Percentiles rank a stretch among this genome's conserved stretches.
Evolutionary conservation across 306 rosid genomes (phyloP).

Genomic region (Oemleria cerasiformis): DNA sequence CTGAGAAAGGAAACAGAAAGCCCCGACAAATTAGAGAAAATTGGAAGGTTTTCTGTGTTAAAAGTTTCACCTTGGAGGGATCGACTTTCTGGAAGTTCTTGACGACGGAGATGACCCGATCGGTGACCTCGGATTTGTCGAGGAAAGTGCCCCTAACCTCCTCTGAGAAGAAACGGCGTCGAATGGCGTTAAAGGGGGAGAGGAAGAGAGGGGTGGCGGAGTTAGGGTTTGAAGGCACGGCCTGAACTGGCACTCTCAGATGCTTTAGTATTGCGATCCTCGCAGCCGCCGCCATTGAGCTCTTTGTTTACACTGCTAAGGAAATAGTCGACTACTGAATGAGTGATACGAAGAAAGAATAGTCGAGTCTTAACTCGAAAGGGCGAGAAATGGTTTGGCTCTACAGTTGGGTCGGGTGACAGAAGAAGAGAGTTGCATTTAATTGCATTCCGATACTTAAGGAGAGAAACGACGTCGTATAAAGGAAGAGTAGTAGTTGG

Average conservation of each 20-base stretch:
- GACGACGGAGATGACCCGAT: conserved; percentile 83
- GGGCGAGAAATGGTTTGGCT: neutral
- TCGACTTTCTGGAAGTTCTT: conserved; percentile 94
- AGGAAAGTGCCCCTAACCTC: conserved; percentile 79
- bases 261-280: conserved; percentile 52
- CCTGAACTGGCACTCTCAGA: conserved; percentile 65
- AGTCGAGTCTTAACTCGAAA: neutral
- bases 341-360: neutral
- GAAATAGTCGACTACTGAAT: neutral
- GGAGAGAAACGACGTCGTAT: neutral
- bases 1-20: neutral
- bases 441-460: no score
- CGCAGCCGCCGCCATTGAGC: conserved; percentile 93
- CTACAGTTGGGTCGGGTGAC: neutral
- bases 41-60: neutral
- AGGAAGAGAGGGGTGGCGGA: conserved; percentile 20
- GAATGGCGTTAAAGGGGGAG: conserved; percentile 34
- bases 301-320: neutral
- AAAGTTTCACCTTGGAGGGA: conserved; percentile 64
- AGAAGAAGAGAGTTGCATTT: neutral
- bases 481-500: neutral
- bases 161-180: conserved; percentile 62
- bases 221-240: conserved; percentile 26
- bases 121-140: conserved; percentile 91
- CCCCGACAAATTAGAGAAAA: conserved; percentile 13